A percentile compares a stretch with the other conserved stretches of the same genome.
These are phyloP conservation scores for Phytophthora pluvialis DNA, from an alignment of 352 stramenopile genomes.

Conservation along the genomic window DNA sequence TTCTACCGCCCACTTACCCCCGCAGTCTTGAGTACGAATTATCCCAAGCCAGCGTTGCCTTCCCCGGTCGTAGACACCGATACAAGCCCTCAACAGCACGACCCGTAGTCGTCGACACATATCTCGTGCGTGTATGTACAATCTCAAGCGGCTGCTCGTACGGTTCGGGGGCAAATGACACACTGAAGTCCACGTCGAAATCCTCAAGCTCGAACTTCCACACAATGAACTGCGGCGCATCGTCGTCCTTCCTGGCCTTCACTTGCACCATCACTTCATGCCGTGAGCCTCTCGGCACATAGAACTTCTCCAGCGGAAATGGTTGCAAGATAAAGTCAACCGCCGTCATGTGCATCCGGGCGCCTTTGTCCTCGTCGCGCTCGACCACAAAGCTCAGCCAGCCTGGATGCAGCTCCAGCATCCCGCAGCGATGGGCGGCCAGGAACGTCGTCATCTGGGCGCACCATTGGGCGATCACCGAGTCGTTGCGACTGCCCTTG, in stretches of 20 bases:
- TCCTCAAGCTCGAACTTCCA: conserved; percentile 88
- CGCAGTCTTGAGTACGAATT: conserved; percentile 83
- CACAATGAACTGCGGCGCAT: conserved; percentile 62
- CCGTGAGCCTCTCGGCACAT: conserved; percentile 47
- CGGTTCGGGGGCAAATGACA: conserved; percentile 57
- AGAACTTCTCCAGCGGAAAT: conserved; percentile 74
- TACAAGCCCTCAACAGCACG: conserved; percentile 76
- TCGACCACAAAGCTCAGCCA: conserved; percentile 72
- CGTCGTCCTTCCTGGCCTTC: conserved; percentile 34
- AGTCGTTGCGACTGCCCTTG: conserved; percentile 55
- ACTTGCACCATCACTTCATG: conserved; percentile 62
- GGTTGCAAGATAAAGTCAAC: conserved; percentile 88
- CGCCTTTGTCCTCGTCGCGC: conserved; percentile 47
- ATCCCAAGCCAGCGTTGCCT: conserved; percentile 74
- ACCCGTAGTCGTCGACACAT: conserved; percentile 51
- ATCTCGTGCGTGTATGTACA: conserved; percentile 70
- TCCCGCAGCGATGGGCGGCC: conserved; percentile 24
- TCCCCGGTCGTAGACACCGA: conserved; percentile 59
- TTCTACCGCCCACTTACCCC: conserved; percentile 42
- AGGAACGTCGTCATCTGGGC: conserved; percentile 67
- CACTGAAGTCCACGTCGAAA: conserved; percentile 81
- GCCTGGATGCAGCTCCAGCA: conserved; percentile 44
- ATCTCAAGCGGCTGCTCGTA: conserved; percentile 55
- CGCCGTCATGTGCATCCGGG: conserved; percentile 74
- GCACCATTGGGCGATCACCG: conserved; percentile 71